Percentiles rank a stretch among this genome's conserved stretches.
phyloP scores from a whole-genome alignment of 1,139 yeast genomes.

The Pneumocystis oryctolagi region DNA sequence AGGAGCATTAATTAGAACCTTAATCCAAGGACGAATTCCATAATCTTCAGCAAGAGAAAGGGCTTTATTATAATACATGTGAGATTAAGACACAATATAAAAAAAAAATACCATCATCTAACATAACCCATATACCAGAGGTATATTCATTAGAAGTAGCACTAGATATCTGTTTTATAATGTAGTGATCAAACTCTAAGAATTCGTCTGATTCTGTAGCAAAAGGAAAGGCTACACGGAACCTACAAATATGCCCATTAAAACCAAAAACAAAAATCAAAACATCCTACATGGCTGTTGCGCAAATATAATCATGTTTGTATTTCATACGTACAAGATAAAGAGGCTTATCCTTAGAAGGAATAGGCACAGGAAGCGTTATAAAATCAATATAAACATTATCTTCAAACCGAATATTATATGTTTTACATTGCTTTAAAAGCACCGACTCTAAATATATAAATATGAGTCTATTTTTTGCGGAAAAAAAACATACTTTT shows the following conservation, averaged over 20 bases:
- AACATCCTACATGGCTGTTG: constrained; percentile 9
- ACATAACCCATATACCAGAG: constrained; percentile 10
- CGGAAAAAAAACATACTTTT: not conserved
- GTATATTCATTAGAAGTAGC: constrained; percentile 8
- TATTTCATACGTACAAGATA: constrained; percentile 9
- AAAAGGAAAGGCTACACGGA: not conserved
- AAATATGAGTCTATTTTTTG: not conserved
- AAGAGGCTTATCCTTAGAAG: constrained; percentile 3
- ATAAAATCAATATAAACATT: constrained; percentile 6
- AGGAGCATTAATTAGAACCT: constrained; percentile 5
- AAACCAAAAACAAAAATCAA: not conserved
- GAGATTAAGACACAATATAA: not conserved
- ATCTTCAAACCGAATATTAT: constrained; percentile 8
- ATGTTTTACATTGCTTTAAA: constrained; percentile 6
- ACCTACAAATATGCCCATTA: not conserved
- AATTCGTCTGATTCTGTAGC: not conserved
- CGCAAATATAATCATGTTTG: constrained; percentile 6
- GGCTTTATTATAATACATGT: not conserved
- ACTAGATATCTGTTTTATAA: constrained; percentile 4
- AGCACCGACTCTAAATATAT: not conserved
- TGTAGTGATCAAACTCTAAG: constrained; percentile 8
- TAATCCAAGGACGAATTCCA: constrained; percentile 10
- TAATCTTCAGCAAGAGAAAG: constrained; percentile 7
- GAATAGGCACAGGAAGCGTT: constrained; percentile 7
- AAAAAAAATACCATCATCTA: constrained; percentile 4